Evolutionary conservation across 1,139 yeast genomes (phyloP).

Genomic region (Blastobotrys raffinosifermentans): DNA sequence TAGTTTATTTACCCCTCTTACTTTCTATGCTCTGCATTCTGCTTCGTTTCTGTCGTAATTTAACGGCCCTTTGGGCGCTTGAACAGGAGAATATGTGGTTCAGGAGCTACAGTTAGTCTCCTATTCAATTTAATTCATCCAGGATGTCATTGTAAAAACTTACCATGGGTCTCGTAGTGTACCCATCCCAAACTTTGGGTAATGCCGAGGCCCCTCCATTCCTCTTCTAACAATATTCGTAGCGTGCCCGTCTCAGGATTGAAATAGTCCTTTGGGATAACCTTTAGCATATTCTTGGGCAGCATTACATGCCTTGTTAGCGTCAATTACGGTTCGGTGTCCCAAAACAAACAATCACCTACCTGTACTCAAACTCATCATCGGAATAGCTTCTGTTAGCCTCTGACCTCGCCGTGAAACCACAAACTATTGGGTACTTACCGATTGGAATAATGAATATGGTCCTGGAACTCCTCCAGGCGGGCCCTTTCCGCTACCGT

Average conservation of each 20-base stretch:
- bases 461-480: constrained; percentile 84
- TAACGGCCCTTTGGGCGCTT: too few species aligned
- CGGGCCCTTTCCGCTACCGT: constrained; percentile 81
- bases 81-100: constrained; percentile 91
- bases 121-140: neutral
- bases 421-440: constrained; percentile 24
- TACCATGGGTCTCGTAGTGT: constrained; percentile 88
- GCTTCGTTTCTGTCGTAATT: too few species aligned
- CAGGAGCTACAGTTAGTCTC: constrained; percentile 54
- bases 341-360: constrained; percentile 12
- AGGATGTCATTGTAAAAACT: constrained; percentile 8
- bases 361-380: constrained; percentile 71
- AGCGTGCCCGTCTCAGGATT: constrained; percentile 93
- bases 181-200: constrained; percentile 98
- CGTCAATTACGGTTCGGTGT: constrained; percentile 16
- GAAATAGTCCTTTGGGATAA: constrained; percentile 93
- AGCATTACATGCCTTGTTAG: constrained; percentile 84
- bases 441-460: constrained; percentile 88
- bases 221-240: constrained; percentile 86
- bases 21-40: too few species aligned
- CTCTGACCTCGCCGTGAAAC: constrained; percentile 1
- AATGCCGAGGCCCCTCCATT: constrained; percentile 97
- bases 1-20: too few species aligned
- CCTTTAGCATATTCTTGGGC: constrained; percentile 93
- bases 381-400: constrained; percentile 58